Percentiles rank a stretch among this genome's conserved stretches.
Conservation (phyloP, 2,329 filamentous ascomycete species). For the Orbilia oligospora region DNA sequence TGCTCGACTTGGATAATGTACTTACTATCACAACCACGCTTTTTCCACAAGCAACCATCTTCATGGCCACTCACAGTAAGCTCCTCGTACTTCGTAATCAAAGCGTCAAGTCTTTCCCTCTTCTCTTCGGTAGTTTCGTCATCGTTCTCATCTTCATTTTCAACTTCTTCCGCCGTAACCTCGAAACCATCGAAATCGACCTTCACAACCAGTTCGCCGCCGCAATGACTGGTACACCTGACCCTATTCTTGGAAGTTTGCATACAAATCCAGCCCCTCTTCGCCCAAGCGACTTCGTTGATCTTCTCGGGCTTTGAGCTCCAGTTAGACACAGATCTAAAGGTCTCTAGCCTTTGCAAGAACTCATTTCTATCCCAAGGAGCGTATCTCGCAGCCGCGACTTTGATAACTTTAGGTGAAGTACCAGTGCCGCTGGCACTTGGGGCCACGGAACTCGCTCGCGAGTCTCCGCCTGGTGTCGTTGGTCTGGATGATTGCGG, state of each 20-base stretch:
- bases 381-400: slow-evolving; percentile 76
- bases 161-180: slow-evolving; percentile 72
- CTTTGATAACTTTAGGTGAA: slow-evolving; percentile 56
- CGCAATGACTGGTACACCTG: slow-evolving; percentile 83
- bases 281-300: slow-evolving; percentile 94
- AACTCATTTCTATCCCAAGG: slow-evolving; percentile 89
- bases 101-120: slow-evolving; percentile 72
- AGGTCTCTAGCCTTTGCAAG: slow-evolving; percentile 84
- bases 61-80: slow-evolving; percentile 82
- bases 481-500: slow-evolving; percentile 31
- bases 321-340: slow-evolving; percentile 92
- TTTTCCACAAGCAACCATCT: slow-evolving; percentile 87
- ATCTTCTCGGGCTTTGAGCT: slow-evolving; percentile 89
- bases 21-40: slow-evolving; percentile 86
- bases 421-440: slow-evolving; percentile 8
- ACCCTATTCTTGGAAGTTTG: slow-evolving; percentile 80
- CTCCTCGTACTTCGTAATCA: slow-evolving; percentile 82
- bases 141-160: slow-evolving; percentile 66
- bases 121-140: slow-evolving; percentile 64
- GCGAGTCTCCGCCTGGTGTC: slow-evolving; percentile 39
- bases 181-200: slow-evolving; percentile 73
- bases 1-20: slow-evolving; percentile 5
- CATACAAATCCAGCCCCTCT: slow-evolving; percentile 89
- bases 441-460: slow-evolving; percentile 42
- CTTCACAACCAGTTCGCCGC: slow-evolving; percentile 85